Evolutionary conservation across 495 filamentous ascomycete species (phyloP), one percentile per base, ranked within the genome.

Genomic region (Articulospora tetracladia): DNA sequence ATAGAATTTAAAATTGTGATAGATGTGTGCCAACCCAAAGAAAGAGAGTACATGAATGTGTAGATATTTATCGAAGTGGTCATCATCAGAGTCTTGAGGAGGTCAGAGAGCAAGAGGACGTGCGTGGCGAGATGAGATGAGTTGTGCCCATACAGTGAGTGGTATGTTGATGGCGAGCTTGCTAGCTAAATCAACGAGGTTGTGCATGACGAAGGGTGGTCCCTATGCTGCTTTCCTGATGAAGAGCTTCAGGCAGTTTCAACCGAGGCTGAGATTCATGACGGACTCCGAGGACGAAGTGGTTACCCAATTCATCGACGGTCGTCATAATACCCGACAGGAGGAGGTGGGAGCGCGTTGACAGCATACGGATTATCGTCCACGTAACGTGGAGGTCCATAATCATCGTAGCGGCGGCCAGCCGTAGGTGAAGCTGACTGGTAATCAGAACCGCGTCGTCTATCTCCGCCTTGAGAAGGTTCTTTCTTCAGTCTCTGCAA

Each of bases 341-440:
- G 72, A 61, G 76, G 74, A 53, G 78, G 70, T 28, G 76, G 74
- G 56, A 73, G 65, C 27, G 57, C 57, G 39, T 44, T 44, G 12
- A 28, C 32, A 12, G 58, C 56, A 65, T 83, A 83, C 30, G 79
- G 79, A 53, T 81, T 82, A 54, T 73, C 81, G 61, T 83, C 79
- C 34, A 68, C 52, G 57, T 83, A 82, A 61, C 64, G 77, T 57
- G 79, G 79, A 4, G 47, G 41, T 4, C 41, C 41, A 47, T 47
- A 50, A 50, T 50, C 47, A 39, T 55, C 28, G 30, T 53, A 53
- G 28, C 26, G 26, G n/a, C 11, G 47, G 22, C 22, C n/a, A 17
- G 17, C 22, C 10, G 15, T 54, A 17, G 24, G 12, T 2, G 51
- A 54, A 58, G 22, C 36, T 28, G 48, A 30, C 41, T 22, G 27